Evolutionary conservation across 202 grass and related monocot genomes (phyloP).

Genomic region (Dendrocalamus latiflorus): DNA sequence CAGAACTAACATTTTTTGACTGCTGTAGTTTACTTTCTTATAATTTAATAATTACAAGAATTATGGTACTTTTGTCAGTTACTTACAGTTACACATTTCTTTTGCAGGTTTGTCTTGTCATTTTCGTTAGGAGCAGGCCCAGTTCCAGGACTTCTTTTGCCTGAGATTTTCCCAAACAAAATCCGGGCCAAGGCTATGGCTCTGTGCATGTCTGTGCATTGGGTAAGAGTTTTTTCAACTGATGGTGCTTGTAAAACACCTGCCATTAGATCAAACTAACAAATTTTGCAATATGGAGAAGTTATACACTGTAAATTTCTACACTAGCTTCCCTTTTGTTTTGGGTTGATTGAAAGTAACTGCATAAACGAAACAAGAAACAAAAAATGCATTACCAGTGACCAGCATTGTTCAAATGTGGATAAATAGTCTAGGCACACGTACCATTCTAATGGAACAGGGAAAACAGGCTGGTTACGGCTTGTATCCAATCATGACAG

Average conservation of each 20-base stretch:
- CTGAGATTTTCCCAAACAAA: constrained; percentile 98
- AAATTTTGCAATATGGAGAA: not conserved
- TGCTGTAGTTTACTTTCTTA: not conserved
- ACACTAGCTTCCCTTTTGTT: too few relatives aligned
- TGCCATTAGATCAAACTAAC: not conserved
- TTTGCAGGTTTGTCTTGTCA: constrained; percentile 89
- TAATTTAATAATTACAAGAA: not conserved
- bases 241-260: not conserved
- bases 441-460: not conserved
- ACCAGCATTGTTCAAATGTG: not conserved
- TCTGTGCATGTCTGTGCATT: constrained; percentile 95
- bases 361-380: not conserved
- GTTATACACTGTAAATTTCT: not conserved
- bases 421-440: not conserved
- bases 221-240: constrained; percentile 50
- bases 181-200: constrained; percentile 97
- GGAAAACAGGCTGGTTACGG: not conserved
- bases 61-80: constrained; percentile 9
- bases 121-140: constrained; percentile 95
- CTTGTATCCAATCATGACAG: not conserved
- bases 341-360: not conserved
- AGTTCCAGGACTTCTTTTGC: constrained; percentile 93
- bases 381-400: not conserved
- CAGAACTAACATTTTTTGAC: not conserved
- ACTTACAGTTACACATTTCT: constrained; percentile 16